A percentile compares a stretch with the other conserved stretches of the same genome.
Evolutionary conservation across 306 rosid genomes (phyloP).

Genomic region (Trifolium dubium): DNA sequence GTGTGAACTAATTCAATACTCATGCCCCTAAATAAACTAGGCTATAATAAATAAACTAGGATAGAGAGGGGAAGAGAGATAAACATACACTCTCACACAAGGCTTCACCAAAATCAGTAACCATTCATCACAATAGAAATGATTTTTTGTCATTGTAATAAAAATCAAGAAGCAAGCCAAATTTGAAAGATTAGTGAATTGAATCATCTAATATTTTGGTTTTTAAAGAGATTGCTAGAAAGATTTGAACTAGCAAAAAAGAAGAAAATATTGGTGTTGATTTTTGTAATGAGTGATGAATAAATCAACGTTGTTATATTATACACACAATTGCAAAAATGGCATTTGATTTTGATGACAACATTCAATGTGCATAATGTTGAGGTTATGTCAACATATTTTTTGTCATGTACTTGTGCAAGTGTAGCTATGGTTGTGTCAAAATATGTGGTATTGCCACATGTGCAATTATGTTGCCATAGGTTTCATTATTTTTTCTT

Average conservation of each 20-base stretch:
- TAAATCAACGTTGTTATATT: slow-evolving; percentile 23
- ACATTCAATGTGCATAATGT: slow-evolving; percentile 40
- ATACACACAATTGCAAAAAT: slow-evolving; percentile 10
- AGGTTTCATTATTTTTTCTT: too few relatives aligned
- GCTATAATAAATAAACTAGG: neutral
- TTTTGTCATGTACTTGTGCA: slow-evolving; percentile 25
- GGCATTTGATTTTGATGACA: slow-evolving; percentile 48
- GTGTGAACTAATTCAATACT: neutral
- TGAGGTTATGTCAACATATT: slow-evolving; percentile 67
- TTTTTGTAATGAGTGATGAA: slow-evolving; percentile 12
- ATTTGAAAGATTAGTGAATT: slow-evolving; percentile 23
- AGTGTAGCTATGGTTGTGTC: neutral
- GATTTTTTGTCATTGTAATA: slow-evolving; percentile 20
- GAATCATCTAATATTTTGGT: slow-evolving; percentile 15
- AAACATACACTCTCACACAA: slow-evolving; percentile 32
- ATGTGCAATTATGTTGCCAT: slow-evolving; percentile 2
- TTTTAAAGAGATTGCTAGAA: neutral
- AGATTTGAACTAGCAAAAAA: neutral
- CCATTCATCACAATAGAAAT: slow-evolving; percentile 2
- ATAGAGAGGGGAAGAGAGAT: neutral
- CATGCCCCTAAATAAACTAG: neutral
- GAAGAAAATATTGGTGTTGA: neutral
- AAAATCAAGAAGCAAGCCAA: slow-evolving; percentile 27
- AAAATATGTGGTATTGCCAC: neutral
- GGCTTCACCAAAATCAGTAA: slow-evolving; percentile 21